Percentiles rank a stretch among this genome's conserved stretches.
Conservation (phyloP, 306 rosid species). For the Medicago ruthenica region DNA sequence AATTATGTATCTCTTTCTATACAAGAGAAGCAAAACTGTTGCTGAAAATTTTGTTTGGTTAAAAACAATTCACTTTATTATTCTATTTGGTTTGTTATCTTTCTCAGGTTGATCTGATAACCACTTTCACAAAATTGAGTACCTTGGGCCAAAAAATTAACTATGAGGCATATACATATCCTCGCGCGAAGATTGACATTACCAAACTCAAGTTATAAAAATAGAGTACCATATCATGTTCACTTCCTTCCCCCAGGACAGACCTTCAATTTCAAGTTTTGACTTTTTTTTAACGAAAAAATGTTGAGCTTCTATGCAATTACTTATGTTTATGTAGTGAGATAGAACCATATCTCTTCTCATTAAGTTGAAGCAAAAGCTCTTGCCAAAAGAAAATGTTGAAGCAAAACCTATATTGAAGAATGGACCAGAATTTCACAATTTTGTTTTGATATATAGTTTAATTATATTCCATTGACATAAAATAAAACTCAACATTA, state of each 20-base stretch:
- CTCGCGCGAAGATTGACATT: slow-evolving; percentile 64
- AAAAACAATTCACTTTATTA: slow-evolving; percentile 31
- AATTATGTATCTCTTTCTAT: not conserved
- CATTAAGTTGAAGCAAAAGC: slow-evolving; percentile 16
- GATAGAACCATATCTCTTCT: slow-evolving; percentile 8
- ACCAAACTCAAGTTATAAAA: slow-evolving; percentile 82
- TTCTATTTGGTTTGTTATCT: slow-evolving; percentile 14
- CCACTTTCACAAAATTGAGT: slow-evolving; percentile 80
- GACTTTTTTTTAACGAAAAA: slow-evolving; percentile 30
- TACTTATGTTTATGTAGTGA: slow-evolving; percentile 22
- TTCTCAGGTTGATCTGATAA: slow-evolving; percentile 90
- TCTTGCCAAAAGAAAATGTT: not conserved
- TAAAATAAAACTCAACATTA: not conserved
- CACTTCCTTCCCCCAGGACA: not conserved
- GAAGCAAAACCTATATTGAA: slow-evolving; percentile 19
- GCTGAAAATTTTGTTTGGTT: slow-evolving; percentile 27
- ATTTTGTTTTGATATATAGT: no score
- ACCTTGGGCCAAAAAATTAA: slow-evolving; percentile 85
- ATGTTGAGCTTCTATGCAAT: slow-evolving; percentile 22
- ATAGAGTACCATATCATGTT: not conserved
- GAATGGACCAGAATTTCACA: not conserved
- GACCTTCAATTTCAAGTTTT: slow-evolving; percentile 41
- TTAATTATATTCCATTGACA: not conserved
- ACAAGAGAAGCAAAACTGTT: slow-evolving; percentile 4
- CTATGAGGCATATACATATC: slow-evolving; percentile 83